These are phyloP conservation scores for Podaxis sp. DNA, from an alignment of 768 basidiomycete species.

Conservation along the genomic window DNA sequence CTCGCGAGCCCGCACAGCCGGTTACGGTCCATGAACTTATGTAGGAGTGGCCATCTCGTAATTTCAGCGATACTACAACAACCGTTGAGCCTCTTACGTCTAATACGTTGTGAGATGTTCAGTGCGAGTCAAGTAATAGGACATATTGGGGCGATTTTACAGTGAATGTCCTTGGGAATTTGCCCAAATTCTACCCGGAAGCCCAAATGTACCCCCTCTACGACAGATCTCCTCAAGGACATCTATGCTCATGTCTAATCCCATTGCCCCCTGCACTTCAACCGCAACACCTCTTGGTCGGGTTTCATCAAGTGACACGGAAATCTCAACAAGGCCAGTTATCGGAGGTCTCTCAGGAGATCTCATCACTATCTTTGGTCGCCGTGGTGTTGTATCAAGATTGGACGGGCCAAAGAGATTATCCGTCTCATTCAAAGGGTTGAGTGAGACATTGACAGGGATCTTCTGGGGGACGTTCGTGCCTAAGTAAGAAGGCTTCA, in stretches of 20 bases:
- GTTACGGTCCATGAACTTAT: no score
- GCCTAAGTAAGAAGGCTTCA: constrained; percentile 33
- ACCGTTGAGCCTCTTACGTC: no score
- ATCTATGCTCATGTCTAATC: constrained; percentile 48
- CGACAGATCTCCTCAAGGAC: constrained; percentile 69
- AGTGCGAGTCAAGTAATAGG: no score
- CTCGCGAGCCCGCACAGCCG: no score
- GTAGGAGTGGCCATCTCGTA: no score
- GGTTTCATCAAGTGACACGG: constrained; percentile 58
- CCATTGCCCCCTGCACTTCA: constrained; percentile 59
- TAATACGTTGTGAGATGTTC: no score
- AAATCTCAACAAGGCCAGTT: constrained; percentile 62
- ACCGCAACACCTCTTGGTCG: constrained; percentile 54
- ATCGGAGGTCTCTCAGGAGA: constrained; percentile 65
- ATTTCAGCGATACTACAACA: no score
- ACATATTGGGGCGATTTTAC: neutral
- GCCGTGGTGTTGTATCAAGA: constrained; percentile 35
- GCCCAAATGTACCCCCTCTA: constrained; percentile 66
- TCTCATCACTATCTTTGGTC: constrained; percentile 61
- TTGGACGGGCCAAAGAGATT: constrained; percentile 43
- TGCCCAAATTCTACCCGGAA: constrained; percentile 68
- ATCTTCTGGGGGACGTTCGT: constrained; percentile 55
- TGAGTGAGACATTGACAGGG: constrained; percentile 71
- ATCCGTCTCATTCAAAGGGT: constrained; percentile 37
- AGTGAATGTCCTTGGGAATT: constrained; percentile 27